Evolutionary conservation across 2,329 filamentous ascomycete species (phyloP).

Genomic region (Sclerotinia spermophila): DNA sequence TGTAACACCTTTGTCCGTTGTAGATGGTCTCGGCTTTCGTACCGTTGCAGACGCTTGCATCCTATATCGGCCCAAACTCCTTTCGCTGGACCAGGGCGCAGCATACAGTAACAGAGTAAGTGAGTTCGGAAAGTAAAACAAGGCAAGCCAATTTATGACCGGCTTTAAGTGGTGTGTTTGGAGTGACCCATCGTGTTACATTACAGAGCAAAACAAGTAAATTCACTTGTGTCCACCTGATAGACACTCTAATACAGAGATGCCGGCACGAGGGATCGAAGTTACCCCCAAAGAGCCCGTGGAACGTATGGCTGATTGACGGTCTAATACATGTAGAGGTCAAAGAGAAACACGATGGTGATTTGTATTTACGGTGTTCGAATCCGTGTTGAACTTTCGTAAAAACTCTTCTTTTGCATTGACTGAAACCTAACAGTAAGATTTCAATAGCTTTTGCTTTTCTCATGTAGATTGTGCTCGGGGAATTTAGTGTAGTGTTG

Average conservation of each 20-base stretch:
- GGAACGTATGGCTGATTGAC: slow-evolving; percentile 18
- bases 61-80: slow-evolving; percentile 22
- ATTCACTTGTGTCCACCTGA: slow-evolving; percentile 13
- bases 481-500: neutral
- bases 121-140: slow-evolving; percentile 5
- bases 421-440: slow-evolving; percentile 16
- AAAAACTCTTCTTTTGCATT: neutral
- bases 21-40: slow-evolving; percentile 16
- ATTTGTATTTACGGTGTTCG: neutral
- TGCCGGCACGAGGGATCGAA: neutral
- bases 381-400: neutral
- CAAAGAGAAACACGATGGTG: slow-evolving; percentile 6
- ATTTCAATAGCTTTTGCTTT: neutral
- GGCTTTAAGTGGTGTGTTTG: slow-evolving; percentile 11
- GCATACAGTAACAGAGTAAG: neutral
- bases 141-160: slow-evolving; percentile 3
- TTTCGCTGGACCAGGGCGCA: slow-evolving; percentile 10
- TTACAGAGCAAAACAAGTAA: neutral
- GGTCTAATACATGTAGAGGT: slow-evolving; percentile 13
- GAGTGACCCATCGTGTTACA: slow-evolving; percentile 10
- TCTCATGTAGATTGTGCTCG: slow-evolving; percentile 2
- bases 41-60: slow-evolving; percentile 27
- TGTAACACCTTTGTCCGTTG: neutral
- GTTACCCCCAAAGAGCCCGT: slow-evolving; percentile 8
- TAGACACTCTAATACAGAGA: slow-evolving; percentile 13